Conservation (phyloP, 306 rosid species). For the Purshia tridentata region DNA sequence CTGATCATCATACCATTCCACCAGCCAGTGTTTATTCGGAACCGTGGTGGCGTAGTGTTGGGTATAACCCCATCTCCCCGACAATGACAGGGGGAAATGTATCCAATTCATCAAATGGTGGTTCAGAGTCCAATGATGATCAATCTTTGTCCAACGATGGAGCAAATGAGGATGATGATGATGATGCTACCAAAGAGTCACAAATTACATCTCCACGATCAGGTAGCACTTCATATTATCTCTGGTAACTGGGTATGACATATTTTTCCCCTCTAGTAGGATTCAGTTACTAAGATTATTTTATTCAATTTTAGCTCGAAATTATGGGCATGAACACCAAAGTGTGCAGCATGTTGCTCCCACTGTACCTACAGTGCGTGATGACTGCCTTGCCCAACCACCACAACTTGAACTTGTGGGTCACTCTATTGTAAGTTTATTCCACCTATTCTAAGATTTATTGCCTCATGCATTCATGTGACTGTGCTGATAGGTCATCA, state of each 20-base stretch:
- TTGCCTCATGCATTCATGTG: background rate
- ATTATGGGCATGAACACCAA: conserved; percentile 57
- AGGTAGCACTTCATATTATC: conserved; percentile 47
- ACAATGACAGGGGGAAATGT: conserved; percentile 48
- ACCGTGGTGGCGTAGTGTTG: conserved; percentile 87
- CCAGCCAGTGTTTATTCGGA: conserved; percentile 53
- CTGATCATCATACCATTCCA: conserved; percentile 57
- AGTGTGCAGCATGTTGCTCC: conserved; percentile 52
- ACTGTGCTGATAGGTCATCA: conserved; percentile 21
- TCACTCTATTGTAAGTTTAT: conserved; percentile 78
- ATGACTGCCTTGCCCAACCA: conserved; percentile 52
- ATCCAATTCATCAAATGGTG: conserved; percentile 76
- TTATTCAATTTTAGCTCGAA: conserved; percentile 37
- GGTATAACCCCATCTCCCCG: conserved; percentile 54
- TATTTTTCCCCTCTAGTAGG: background rate
- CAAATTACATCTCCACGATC: conserved; percentile 50
- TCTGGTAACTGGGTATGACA: background rate
- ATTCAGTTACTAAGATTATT: conserved; percentile 8
- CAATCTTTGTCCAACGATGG: conserved; percentile 74
- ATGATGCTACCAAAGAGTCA: conserved; percentile 53
- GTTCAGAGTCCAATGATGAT: conserved; percentile 75
- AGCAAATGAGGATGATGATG: conserved; percentile 71
- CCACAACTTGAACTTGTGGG: conserved; percentile 93
- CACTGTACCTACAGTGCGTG: conserved; percentile 48
- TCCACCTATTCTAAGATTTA: background rate